Evolutionary conservation across 768 basidiomycete genomes (phyloP).

Genomic region (Omphalotus guepiniiformis): DNA sequence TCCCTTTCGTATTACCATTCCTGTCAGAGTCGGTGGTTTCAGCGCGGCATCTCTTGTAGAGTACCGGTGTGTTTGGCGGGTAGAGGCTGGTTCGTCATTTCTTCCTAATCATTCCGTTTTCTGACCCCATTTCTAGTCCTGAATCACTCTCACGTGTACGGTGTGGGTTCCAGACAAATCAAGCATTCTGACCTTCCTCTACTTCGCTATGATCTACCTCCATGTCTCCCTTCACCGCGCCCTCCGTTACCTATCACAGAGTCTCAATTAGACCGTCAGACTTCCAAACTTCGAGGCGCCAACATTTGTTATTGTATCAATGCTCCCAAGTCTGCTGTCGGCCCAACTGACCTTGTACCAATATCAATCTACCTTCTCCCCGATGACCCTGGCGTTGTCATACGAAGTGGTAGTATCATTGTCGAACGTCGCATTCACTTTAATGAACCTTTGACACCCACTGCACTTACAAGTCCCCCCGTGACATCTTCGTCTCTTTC

Average conservation of each 20-base stretch:
- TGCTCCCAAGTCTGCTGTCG: slow-evolving; percentile 54
- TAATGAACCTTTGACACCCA: slow-evolving; percentile 36
- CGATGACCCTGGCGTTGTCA: slow-evolving; percentile 47
- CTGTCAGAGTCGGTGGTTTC: slow-evolving; percentile 56
- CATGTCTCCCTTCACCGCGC: slow-evolving; percentile 30
- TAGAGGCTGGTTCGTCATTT: slow-evolving; percentile 66
- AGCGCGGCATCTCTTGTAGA: slow-evolving; percentile 72
- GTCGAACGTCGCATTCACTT: slow-evolving; percentile 72
- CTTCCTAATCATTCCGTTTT: slow-evolving; percentile 7
- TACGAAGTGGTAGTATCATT: slow-evolving; percentile 60
- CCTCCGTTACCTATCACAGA: slow-evolving; percentile 30
- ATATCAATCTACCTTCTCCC: slow-evolving; percentile 62
- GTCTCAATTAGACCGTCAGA: slow-evolving; percentile 35
- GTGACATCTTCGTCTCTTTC: slow-evolving; percentile 20
- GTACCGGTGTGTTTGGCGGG: slow-evolving; percentile 77
- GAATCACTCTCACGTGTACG: slow-evolving; percentile 57
- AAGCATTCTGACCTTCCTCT: slow-evolving; percentile 71
- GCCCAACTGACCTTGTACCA: slow-evolving; percentile 69
- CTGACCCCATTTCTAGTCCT: slow-evolving; percentile 59
- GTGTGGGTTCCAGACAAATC: slow-evolving; percentile 63
- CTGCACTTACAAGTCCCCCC: too few relatives aligned
- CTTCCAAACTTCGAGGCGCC: slow-evolving; percentile 53
- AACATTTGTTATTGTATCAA: slow-evolving; percentile 57
- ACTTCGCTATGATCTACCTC: slow-evolving; percentile 63
- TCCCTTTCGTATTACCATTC: slow-evolving; percentile 69